Conservation (phyloP, 2,329 filamentous ascomycete species). For the Triangularia verruculosa region DNA sequence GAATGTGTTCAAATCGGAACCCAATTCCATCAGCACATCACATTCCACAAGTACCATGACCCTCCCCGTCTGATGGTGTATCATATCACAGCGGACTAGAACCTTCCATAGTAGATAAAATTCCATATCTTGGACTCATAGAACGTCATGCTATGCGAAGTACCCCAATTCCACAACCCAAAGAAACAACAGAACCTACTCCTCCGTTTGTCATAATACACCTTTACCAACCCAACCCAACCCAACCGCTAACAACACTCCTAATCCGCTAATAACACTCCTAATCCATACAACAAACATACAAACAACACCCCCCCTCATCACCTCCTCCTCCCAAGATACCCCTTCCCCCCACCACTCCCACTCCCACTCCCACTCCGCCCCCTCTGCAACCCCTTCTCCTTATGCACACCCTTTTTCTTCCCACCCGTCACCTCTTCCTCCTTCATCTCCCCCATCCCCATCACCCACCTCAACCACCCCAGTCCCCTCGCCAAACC, state of each 20-base stretch:
- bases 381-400: background rate
- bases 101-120: too few relatives aligned
- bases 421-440: background rate
- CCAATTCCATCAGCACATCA: too few relatives aligned
- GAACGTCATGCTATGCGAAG: too few relatives aligned
- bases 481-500: conserved; percentile 2
- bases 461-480: background rate
- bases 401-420: background rate
- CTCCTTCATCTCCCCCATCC: background rate
- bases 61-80: too few relatives aligned
- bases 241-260: background rate
- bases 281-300: background rate
- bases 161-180: too few relatives aligned
- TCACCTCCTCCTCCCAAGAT: background rate
- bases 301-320: background rate
- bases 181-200: background rate
- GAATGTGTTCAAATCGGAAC: background rate
- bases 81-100: too few relatives aligned
- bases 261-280: background rate
- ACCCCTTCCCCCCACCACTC: background rate
- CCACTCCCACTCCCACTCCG: background rate
- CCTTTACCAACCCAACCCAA: background rate
- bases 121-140: too few relatives aligned
- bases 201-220: background rate
- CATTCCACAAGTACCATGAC: too few relatives aligned